Conservation (phyloP, 2,329 filamentous ascomycete genomes). For the Stagonosporopsis tanaceti region DNA sequence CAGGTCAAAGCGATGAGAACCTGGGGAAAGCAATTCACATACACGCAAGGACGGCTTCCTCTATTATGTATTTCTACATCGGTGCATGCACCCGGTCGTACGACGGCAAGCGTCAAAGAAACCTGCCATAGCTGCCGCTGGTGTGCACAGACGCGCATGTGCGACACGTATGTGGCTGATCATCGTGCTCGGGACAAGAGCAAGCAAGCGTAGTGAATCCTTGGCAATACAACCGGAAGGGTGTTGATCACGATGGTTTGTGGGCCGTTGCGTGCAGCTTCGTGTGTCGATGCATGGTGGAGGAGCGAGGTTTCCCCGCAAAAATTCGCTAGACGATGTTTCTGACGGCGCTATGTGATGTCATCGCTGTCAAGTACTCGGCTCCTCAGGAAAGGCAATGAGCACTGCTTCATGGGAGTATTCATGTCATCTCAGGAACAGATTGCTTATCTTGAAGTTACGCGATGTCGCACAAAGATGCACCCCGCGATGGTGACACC, state of each 20-base stretch:
- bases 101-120: slow-evolving; percentile 22
- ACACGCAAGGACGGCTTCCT: not conserved
- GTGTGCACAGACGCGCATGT: slow-evolving; percentile 17
- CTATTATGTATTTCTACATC: slow-evolving; percentile 13
- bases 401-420: not conserved
- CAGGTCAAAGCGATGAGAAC: slow-evolving; percentile 8
- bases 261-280: slow-evolving; percentile 11
- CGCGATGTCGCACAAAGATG: not conserved
- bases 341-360: slow-evolving; percentile 26
- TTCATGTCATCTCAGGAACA: too few relatives aligned
- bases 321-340: slow-evolving; percentile 5
- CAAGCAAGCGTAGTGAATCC: slow-evolving; percentile 10
- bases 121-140: slow-evolving; percentile 25
- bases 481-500: not conserved
- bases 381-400: not conserved
- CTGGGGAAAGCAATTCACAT: not conserved
- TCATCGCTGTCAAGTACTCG: slow-evolving; percentile 18
- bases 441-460: not conserved
- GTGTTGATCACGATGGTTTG: slow-evolving; percentile 11
- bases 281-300: slow-evolving; percentile 8
- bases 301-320: slow-evolving; percentile 17
- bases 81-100: slow-evolving; percentile 14
- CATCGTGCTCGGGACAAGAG: slow-evolving; percentile 6
- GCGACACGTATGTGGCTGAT: slow-evolving; percentile 35
- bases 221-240: slow-evolving; percentile 17